Base-by-base conservation (phyloP, 345 rosid genomes). In the Aegle marmelos region DNA sequence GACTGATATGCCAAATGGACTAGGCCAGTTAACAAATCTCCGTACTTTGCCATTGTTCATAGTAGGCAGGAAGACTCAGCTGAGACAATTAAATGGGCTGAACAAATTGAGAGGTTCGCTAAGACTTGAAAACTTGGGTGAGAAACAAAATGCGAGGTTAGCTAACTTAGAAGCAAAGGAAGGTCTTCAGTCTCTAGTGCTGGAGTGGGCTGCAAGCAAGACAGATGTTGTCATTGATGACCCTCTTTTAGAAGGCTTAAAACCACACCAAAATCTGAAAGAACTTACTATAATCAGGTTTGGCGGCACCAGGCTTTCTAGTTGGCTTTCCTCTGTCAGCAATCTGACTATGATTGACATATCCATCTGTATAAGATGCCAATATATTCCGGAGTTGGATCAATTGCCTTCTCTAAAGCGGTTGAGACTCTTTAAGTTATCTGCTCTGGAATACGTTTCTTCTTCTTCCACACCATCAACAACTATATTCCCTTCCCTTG, bases 91-190 rank as follows among this genome's bases (percentile, higher is more conserved):
- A 41, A 76, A 60, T 5, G 68, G 19, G 56, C 30, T 79, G 68
- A 79, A 79, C 60, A 22, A 45, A 25, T 71, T 79, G 54, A 74
- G 77, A 28, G 81, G 81, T 25, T 6, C 30, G 21, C 62, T 79
- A n/a, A 37, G 9, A 22, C 58, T 73, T 68, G 9, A 7, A 21
- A 28, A 10, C 9, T 39, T 73, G 70, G 73, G 34, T 4, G 24
- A 45, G 2, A 16, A 14, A 33, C 22, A 66, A 34, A 73, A 79
- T 37, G 41, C 53, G 2, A 39, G 2, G 36, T 70, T 31, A 24
- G 82, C 78, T 4, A 75, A 74, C 76, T 68, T 79, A 13, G 56
- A 56, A 27, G 70, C 66, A 30, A 79, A 79, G 59, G 25, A 27
- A 16, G 39, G 61, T 6, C 66, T 74, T 19, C 74, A 64, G 31